phyloP scores from a whole-genome alignment of 192 early-diverging fungal genomes.

The Linnemannia schmuckeri region DNA sequence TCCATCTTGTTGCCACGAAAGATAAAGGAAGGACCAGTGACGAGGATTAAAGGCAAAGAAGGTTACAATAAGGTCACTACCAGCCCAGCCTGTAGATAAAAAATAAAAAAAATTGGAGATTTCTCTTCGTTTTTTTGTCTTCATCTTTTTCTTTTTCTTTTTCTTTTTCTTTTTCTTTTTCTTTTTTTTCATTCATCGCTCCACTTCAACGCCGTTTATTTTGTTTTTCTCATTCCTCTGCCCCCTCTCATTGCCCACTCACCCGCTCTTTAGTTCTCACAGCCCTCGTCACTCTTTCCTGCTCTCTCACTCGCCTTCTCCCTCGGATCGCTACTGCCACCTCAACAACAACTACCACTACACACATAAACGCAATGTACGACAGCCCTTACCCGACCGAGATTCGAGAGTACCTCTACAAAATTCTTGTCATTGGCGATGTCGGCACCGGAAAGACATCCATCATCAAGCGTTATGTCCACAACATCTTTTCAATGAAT shows the following conservation, averaged over 20 bases:
- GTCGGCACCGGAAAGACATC: slow-evolving; percentile 69
- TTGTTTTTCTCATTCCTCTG: neutral
- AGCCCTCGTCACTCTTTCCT: neutral
- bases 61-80: too few relatives aligned
- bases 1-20: too few relatives aligned
- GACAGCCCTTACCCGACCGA: slow-evolving; percentile 30
- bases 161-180: too few relatives aligned
- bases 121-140: neutral
- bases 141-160: neutral
- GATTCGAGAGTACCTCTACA: slow-evolving; percentile 66
- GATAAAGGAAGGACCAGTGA: too few relatives aligned
- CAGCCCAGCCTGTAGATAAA: too few relatives aligned
- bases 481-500: slow-evolving; percentile 65
- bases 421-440: slow-evolving; percentile 68
- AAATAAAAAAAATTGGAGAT: too few relatives aligned
- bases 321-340: neutral
- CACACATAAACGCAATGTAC: slow-evolving; percentile 13
- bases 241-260: neutral
- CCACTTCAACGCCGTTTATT: neutral
- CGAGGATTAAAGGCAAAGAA: too few relatives aligned
- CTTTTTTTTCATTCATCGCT: neutral
- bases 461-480: slow-evolving; percentile 68
- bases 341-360: neutral
- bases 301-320: neutral
- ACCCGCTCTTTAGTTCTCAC: neutral